Base-by-base conservation (phyloP, 164 flowering plant genomes). In the Aristolochia contorta region DNA sequence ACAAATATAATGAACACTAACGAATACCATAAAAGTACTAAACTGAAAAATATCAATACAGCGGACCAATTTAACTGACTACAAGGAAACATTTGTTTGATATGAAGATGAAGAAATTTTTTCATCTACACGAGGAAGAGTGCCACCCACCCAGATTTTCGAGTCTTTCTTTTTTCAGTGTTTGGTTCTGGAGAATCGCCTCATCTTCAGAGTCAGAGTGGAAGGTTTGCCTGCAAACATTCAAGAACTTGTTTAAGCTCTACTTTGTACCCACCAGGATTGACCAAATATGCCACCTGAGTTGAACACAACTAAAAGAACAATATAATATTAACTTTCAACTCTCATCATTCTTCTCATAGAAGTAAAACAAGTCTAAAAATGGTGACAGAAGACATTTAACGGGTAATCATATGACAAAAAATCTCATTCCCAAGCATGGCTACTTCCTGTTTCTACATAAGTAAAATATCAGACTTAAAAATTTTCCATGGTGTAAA, bases 161-260 rank as follows among this genome's bases (percentile, higher is more conserved):
- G 75, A 20, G 32, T 46, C 69, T 65, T 85, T 70, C 80, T 84
- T 81, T 75, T 91, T 64, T 63, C 79, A 56, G 47, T 13, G 50
- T 64, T 12, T 61, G 68, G 70, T 76, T 80, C 51, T 68, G 69
- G 63, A 75, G 72, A 8, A 49, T 51, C 37, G 75, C 64, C 52
- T 82, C 90, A 55, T 81, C 96, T 69, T 86, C 96, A 4, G 91
- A 80, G 64, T 88, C 95, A 14, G 89, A 86, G 9, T 63, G 66
- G 71, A 85, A 80, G 48, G 77, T 86, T 80, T 81, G 79, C 61
- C 96, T 86, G 83, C 74, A 75, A 16, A 69, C 10, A 20, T 43
- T 49, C 55, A 22, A 57, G 4, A 22, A 27, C 22, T n/a, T 37
- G n/a, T 20, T 24, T 47, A 30, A 41, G 47, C n/a, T 18, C 6